phyloP scores from a whole-genome alignment of 257 asterid genomes.

The Parsonsia alboflavescens region DNA sequence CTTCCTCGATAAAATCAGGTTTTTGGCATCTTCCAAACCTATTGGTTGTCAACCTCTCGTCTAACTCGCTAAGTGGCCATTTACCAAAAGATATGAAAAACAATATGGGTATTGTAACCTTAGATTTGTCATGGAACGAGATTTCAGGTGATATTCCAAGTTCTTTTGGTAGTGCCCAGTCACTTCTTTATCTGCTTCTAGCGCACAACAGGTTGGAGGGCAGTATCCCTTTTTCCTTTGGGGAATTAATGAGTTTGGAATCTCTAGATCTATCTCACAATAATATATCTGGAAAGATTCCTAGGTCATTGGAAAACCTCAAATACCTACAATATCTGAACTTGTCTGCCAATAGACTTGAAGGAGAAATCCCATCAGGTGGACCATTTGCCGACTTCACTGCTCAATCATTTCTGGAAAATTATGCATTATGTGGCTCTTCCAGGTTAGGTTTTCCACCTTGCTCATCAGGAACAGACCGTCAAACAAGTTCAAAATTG shows the following conservation, averaged over 20 bases:
- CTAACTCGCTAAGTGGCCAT: slow-evolving; percentile 35
- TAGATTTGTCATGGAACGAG: slow-evolving; percentile 45
- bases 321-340: slow-evolving; percentile 25
- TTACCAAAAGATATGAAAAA: too few species aligned
- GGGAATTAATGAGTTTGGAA: slow-evolving; percentile 38
- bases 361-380: slow-evolving; percentile 22
- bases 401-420: slow-evolving; percentile 30
- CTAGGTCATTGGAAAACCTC: slow-evolving; percentile 40
- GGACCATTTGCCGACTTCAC: slow-evolving; percentile 44
- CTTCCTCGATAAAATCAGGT: slow-evolving; percentile 31
- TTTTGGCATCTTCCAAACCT: slow-evolving; percentile 44
- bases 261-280: slow-evolving; percentile 41
- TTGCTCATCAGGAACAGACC: slow-evolving; percentile 28
- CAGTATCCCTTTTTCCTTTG: slow-evolving; percentile 35
- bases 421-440: slow-evolving; percentile 38
- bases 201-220: slow-evolving; percentile 41
- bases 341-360: slow-evolving; percentile 33
- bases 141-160: slow-evolving; percentile 46
- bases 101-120: too few species aligned
- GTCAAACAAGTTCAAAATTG: too few species aligned
- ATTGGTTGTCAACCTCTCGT: slow-evolving; percentile 39
- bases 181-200: slow-evolving; percentile 34
- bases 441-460: slow-evolving; percentile 29
- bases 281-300: slow-evolving; percentile 31
- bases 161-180: slow-evolving; percentile 29